Conservation (phyloP, 2,329 filamentous ascomycete genomes). For the Penicillium sp. region DNA sequence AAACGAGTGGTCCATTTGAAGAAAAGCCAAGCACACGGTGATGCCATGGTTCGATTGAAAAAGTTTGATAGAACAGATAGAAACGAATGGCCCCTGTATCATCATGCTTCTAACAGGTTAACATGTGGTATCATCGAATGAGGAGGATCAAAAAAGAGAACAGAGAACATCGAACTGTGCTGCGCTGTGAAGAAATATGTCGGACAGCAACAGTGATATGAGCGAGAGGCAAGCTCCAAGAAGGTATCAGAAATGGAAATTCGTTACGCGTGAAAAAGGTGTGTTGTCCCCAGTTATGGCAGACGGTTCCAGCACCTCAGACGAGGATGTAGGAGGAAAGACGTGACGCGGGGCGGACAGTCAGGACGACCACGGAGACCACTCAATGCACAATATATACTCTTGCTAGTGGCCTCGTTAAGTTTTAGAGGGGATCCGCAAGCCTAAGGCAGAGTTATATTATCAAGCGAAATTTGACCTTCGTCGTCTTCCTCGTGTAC, state of each 20-base stretch:
- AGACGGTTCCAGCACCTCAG: background rate
- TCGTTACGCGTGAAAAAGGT: background rate
- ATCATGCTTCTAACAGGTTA: constrained; percentile 29
- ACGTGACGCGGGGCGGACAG: background rate
- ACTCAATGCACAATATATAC: background rate
- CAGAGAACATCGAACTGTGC: background rate
- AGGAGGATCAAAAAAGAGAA: background rate
- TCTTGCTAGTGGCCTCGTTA: background rate
- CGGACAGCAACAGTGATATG: background rate
- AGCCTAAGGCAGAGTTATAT: too few relatives aligned
- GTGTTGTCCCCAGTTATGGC: background rate
- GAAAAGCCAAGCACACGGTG: constrained; percentile 3
- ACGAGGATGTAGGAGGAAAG: background rate
- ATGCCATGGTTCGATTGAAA: constrained; percentile 5
- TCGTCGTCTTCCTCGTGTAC: constrained; percentile 75
- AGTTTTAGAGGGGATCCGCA: background rate
- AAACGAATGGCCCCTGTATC: constrained; percentile 29
- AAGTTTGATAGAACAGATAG: constrained; percentile 1
- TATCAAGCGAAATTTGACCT: constrained; percentile 45
- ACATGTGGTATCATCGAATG: constrained; percentile 31
- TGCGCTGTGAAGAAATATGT: background rate
- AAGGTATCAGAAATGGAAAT: constrained; percentile 20
- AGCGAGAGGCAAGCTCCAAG: background rate
- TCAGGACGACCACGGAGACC: background rate
- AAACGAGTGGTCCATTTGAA: constrained; percentile 20